Evolutionary conservation across 2,329 filamentous ascomycete species (phyloP).

Genomic region (Colletotrichum cuscutae): DNA sequence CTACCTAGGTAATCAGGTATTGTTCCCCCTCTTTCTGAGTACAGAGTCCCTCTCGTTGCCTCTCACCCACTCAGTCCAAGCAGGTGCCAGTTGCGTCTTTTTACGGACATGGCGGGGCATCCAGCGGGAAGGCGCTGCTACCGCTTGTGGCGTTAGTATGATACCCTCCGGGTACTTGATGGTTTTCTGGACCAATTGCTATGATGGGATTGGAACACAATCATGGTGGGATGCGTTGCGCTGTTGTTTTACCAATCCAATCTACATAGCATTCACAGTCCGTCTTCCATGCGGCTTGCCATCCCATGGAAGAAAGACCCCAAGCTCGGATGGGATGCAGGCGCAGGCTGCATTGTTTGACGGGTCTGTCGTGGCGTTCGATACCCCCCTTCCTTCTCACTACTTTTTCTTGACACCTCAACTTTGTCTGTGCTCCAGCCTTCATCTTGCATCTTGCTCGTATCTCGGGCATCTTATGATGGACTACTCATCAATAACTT

Average conservation of each 20-base stretch:
- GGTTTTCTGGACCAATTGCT: constrained; percentile 6
- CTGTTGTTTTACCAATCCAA: background rate
- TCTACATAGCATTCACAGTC: too few species aligned
- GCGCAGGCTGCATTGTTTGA: background rate
- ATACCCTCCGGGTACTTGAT: constrained; percentile 8
- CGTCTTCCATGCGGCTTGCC: too few species aligned
- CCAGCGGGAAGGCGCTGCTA: constrained; percentile 17
- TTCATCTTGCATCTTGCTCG: too few species aligned
- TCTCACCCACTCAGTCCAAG: constrained; percentile 31
- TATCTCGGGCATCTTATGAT: constrained; percentile 12
- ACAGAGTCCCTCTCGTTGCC: background rate
- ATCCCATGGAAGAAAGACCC: too few species aligned
- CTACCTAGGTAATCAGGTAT: too few species aligned
- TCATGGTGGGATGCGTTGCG: background rate
- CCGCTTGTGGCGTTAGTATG: constrained; percentile 23
- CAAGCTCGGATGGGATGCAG: too few species aligned
- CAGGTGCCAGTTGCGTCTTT: constrained; percentile 35
- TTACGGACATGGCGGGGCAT: constrained; percentile 31
- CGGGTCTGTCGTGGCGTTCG: background rate
- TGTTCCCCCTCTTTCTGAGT: too few species aligned
- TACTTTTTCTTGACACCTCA: constrained; percentile 15
- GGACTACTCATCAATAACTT: background rate
- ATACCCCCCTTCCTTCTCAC: constrained; percentile 19
- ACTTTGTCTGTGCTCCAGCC: constrained; percentile 12
- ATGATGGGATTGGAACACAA: background rate